Evolutionary conservation across 257 asterid species (phyloP).

Genomic region (Cinchona pubescens): DNA sequence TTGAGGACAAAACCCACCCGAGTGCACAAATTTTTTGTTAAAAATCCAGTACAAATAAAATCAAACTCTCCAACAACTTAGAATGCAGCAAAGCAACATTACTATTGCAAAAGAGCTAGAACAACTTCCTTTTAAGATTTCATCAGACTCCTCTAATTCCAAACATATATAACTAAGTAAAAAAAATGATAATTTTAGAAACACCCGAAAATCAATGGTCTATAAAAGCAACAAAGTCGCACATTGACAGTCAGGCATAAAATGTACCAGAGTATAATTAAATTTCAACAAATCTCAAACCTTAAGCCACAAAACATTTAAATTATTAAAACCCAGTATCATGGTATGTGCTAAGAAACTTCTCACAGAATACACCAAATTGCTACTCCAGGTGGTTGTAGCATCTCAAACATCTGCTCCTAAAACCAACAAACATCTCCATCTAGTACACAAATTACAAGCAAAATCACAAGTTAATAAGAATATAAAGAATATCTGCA

Average conservation of each 20-base stretch:
- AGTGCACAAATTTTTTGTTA: slow-evolving; percentile 19
- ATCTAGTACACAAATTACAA: background rate
- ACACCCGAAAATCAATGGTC: background rate
- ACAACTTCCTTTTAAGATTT: background rate
- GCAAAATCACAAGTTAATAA: background rate
- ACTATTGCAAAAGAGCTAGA: background rate
- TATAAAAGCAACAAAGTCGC: background rate
- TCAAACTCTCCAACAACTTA: background rate
- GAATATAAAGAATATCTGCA: background rate
- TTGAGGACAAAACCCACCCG: slow-evolving; percentile 97
- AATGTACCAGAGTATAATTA: background rate
- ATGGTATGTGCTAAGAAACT: background rate
- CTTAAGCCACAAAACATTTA: background rate
- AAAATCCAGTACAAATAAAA: background rate
- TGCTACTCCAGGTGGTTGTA: too few relatives aligned
- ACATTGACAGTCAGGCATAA: background rate
- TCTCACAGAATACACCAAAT: too few relatives aligned
- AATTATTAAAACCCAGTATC: background rate
- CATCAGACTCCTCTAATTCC: background rate
- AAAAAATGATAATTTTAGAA: background rate
- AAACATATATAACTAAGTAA: background rate
- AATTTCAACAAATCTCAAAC: background rate
- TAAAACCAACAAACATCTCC: background rate
- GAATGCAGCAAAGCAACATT: background rate
- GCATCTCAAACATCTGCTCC: background rate